These are phyloP conservation scores for Lobosporangium transversale DNA, from an alignment of 192 early-diverging fungal genomes.

Conservation along the genomic window DNA sequence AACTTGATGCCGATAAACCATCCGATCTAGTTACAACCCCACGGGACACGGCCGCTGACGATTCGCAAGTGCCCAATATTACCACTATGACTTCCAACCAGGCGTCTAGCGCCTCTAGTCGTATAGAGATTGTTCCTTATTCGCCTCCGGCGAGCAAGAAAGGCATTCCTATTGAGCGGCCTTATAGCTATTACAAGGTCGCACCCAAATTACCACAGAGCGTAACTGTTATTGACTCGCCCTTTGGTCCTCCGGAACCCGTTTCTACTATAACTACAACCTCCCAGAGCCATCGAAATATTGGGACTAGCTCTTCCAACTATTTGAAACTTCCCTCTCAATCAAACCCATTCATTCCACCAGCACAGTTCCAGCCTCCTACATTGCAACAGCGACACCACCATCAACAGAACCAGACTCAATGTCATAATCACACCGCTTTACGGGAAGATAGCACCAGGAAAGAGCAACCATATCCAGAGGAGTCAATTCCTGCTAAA, in stretches of 20 bases:
- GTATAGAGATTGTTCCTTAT: slow-evolving; percentile 4
- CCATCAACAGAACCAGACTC: not conserved
- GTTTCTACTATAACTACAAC: not conserved
- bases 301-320: not conserved
- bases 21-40: too few relatives aligned
- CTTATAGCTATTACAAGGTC: slow-evolving; percentile 43
- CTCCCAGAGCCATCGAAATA: not conserved
- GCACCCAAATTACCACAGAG: slow-evolving; percentile 37
- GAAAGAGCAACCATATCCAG: slow-evolving; percentile 18
- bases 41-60: too few relatives aligned
- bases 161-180: slow-evolving; percentile 31
- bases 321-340: slow-evolving; percentile 32
- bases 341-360: slow-evolving; percentile 31
- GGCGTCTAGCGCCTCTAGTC: too few relatives aligned
- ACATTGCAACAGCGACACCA: slow-evolving; percentile 6
- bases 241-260: slow-evolving; percentile 27
- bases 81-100: too few relatives aligned
- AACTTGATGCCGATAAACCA: too few relatives aligned
- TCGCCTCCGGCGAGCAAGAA: slow-evolving; percentile 27
- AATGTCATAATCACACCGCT: not conserved
- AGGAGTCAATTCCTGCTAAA: slow-evolving; percentile 15
- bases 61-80: too few relatives aligned
- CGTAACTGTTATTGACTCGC: slow-evolving; percentile 34
- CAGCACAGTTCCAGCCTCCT: slow-evolving; percentile 21
- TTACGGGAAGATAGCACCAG: not conserved